These are phyloP conservation scores for Fragaria nilgerrensis DNA, from an alignment of 306 rosid species.

Conservation along the genomic window DNA sequence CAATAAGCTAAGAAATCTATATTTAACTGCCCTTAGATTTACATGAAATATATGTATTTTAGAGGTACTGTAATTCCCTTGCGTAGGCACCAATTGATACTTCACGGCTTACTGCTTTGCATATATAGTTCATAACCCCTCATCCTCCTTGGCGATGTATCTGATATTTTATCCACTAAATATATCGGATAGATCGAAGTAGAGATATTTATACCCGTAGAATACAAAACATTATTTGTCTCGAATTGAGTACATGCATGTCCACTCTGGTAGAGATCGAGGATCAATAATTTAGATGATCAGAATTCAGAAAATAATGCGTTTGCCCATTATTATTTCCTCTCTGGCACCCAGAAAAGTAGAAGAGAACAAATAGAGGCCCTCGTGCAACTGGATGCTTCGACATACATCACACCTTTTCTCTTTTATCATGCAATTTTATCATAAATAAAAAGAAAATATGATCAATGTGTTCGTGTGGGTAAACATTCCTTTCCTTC, in stretches of 20 bases:
- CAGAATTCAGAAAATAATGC: slow-evolving; percentile 24
- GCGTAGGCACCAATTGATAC: not conserved
- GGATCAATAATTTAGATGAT: slow-evolving; percentile 41
- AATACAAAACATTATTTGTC: not conserved
- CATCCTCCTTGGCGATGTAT: not conserved
- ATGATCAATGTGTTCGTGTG: slow-evolving; percentile 38
- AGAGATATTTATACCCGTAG: not conserved
- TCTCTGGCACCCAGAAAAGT: slow-evolving; percentile 38
- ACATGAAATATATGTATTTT: not conserved
- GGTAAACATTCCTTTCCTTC: slow-evolving; percentile 54
- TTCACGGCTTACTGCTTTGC: not conserved
- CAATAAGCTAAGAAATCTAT: too few species aligned
- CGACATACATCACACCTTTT: slow-evolving; percentile 52
- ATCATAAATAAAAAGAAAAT: slow-evolving; percentile 5
- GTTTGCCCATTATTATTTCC: slow-evolving; percentile 36
- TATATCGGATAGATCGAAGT: not conserved
- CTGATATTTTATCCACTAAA: not conserved
- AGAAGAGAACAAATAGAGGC: slow-evolving; percentile 74
- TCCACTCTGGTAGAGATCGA: slow-evolving; percentile 1
- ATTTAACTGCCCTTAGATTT: not conserved
- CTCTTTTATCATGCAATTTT: slow-evolving; percentile 26
- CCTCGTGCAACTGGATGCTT: slow-evolving; percentile 88
- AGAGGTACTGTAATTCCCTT: not conserved
- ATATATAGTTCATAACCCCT: not conserved
- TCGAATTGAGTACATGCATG: slow-evolving; percentile 8